Evolutionary conservation across 345 rosid species (phyloP).

Genomic region (Boechera divaricarpa): DNA sequence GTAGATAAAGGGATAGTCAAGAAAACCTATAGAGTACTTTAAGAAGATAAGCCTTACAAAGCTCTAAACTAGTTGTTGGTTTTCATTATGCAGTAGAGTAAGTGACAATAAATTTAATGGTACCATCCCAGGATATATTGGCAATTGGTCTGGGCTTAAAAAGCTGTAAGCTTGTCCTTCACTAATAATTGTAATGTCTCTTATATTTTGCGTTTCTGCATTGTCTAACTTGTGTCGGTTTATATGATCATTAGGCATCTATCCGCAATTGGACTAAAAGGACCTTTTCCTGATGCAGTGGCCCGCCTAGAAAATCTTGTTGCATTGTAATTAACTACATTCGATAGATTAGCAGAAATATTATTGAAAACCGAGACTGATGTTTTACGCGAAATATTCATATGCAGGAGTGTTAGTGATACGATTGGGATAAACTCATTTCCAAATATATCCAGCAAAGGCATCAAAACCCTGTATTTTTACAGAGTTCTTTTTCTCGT

Average conservation of each 20-base stretch:
- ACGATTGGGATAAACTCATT: conserved; percentile 43
- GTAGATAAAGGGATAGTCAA: background rate
- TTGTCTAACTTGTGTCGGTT: background rate
- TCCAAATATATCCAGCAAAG: conserved; percentile 49
- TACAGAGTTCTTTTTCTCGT: background rate
- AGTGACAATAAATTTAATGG: conserved; percentile 76
- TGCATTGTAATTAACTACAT: too few species aligned
- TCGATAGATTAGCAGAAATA: background rate
- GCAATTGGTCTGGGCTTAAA: conserved; percentile 59
- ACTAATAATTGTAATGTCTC: background rate
- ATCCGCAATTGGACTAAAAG: conserved; percentile 57
- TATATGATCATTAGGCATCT: conserved; percentile 41
- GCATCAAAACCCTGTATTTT: conserved; percentile 17
- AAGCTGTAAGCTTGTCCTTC: conserved; percentile 60
- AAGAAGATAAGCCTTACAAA: background rate
- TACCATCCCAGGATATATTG: conserved; percentile 60
- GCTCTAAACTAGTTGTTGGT: background rate
- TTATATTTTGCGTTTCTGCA: too few species aligned
- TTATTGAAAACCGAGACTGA: background rate
- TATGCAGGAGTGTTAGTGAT: conserved; percentile 57
- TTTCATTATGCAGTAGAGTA: conserved; percentile 57
- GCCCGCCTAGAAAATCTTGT: background rate
- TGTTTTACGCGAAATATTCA: background rate
- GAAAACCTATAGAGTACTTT: background rate
- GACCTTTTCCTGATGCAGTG: conserved; percentile 55